Base-by-base conservation (phyloP, 2,329 filamentous ascomycete genomes). In the Furcasterigmium sp. region DNA sequence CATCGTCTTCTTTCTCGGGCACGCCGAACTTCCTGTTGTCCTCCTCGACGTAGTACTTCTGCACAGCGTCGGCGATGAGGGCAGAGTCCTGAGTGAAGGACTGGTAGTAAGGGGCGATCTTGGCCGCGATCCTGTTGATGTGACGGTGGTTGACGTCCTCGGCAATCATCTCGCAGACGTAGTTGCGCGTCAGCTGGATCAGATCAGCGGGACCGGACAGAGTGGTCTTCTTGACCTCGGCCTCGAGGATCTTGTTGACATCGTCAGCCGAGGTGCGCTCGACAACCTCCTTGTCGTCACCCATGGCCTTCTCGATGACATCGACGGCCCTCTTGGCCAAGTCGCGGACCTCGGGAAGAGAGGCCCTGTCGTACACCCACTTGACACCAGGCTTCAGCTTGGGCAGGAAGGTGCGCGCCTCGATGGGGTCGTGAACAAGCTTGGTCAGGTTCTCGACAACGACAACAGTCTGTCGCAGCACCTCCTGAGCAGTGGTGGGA, bases 381-480 rank as follows among this genome's bases (percentile, higher is more conserved):
- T 96, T 89, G 37, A 98, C 87, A 78, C 93, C 93, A 35, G 93
- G 93, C 59, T 87, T 86, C 41, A 98, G 75, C 68, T 95, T 96
- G 41, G 93, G 93, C 61, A 98, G 69, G 76, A 98, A 98, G 44
- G 88, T 88, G 52, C 93, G 80, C 26, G 93, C 93, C 72, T 98
- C 93, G 47, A 95, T 82, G 13, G 93, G 93, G 62, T 84, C 91
- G 65, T 98, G 93, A 21, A 98, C 93, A 25, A 98, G 82, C 73
- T 95, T 97, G 48, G 93, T 98, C 71, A 98, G 73, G 70, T 98
- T 98, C 71, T 98, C 93, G 17, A 93, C 87, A 41, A 98, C 94
- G 43, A 98, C 90, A 23, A 95, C 90, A 3, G 93, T 95, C 69
- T 96, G 91, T 48, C 93, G 85, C 44, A 96, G 76, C 18, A 97